These are phyloP conservation scores for Phanerochaete sordida DNA, from an alignment of 768 basidiomycete species.

Conservation along the genomic window DNA sequence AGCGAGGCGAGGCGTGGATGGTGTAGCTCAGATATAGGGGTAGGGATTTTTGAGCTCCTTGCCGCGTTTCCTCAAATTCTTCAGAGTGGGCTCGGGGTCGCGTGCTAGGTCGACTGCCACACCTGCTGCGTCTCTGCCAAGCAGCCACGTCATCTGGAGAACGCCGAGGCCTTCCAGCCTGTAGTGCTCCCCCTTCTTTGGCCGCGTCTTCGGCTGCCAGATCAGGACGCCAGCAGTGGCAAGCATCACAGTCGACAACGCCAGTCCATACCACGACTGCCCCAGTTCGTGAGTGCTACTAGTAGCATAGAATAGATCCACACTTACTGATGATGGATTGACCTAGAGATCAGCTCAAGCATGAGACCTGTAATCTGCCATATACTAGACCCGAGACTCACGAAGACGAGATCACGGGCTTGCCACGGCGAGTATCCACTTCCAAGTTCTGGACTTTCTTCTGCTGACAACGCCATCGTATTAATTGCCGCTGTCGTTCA, in stretches of 20 bases:
- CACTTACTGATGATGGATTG: background rate
- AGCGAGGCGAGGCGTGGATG: too few relatives aligned
- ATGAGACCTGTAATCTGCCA: too few relatives aligned
- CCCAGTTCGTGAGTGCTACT: too few relatives aligned
- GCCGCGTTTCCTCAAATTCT: background rate
- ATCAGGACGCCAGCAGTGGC: background rate
- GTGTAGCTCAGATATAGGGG: background rate
- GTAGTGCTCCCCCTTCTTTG: background rate
- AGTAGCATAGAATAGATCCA: too few relatives aligned
- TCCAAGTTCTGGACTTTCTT: background rate
- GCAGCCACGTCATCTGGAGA: slow-evolving; percentile 1
- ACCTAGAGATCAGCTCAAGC: background rate
- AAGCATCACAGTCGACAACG: background rate
- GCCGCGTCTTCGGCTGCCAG: background rate
- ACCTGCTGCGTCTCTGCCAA: background rate
- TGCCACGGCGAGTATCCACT: background rate
- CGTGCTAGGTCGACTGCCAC: background rate
- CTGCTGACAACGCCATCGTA: background rate
- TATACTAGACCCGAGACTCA: background rate
- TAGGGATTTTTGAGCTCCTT: background rate
- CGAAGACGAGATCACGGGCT: background rate
- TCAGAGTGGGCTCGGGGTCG: background rate
- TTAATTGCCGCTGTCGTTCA: background rate
- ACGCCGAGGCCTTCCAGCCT: background rate
- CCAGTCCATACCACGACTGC: background rate